These are phyloP conservation scores for Herpetospermum pedunculosum DNA, from an alignment of 306 rosid species.

Conservation along the genomic window DNA sequence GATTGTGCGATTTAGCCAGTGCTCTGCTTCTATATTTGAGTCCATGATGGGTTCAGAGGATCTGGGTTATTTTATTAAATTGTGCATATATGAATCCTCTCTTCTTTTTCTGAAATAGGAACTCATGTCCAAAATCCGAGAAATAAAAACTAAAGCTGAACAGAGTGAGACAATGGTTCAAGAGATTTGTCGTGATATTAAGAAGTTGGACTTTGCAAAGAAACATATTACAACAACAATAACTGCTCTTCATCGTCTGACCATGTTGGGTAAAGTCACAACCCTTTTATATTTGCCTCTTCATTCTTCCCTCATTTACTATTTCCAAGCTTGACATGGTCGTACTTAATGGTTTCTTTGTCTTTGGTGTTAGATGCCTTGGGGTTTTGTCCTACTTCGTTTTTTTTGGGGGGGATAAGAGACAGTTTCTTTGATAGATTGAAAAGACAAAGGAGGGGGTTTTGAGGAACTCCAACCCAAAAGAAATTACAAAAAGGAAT, in stretches of 20 bases:
- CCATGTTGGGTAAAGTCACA: constrained; percentile 66
- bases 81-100: neutral
- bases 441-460: neutral
- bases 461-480: neutral
- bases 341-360: neutral
- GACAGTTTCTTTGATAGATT: neutral
- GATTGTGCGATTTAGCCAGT: neutral
- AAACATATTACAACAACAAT: constrained; percentile 95
- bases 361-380: neutral
- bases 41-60: neutral
- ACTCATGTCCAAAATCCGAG: constrained; percentile 91
- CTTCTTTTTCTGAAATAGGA: constrained; percentile 42
- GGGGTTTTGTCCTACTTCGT: neutral
- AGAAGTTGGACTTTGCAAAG: constrained; percentile 94
- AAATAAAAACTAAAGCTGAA: constrained; percentile 89
- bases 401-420: neutral
- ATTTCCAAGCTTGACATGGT: neutral
- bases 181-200: constrained; percentile 95
- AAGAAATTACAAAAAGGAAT: neutral
- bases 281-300: neutral
- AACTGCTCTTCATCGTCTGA: constrained; percentile 96
- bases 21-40: neutral
- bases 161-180: constrained; percentile 99
- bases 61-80: neutral
- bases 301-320: neutral